These are phyloP conservation scores for Curvularia sp. DNA, from an alignment of 2,329 filamentous ascomycete genomes.

Conservation along the genomic window DNA sequence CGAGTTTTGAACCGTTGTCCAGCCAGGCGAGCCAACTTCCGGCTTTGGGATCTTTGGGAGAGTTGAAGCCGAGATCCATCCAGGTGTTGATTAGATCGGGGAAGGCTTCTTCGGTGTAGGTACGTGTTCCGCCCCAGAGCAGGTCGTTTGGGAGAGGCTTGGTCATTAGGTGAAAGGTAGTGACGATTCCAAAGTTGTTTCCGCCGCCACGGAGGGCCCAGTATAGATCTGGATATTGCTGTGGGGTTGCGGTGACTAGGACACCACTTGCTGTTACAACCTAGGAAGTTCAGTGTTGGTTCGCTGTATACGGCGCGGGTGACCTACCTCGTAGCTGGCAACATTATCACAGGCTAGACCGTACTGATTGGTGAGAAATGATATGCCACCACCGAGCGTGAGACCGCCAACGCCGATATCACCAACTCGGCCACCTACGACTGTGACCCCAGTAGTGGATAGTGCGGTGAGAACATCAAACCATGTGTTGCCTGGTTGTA, in stretches of 20 bases:
- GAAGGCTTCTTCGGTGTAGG: slow-evolving; percentile 17
- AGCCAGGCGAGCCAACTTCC: slow-evolving; percentile 38
- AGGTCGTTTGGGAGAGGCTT: slow-evolving; percentile 19
- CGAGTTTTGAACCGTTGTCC: slow-evolving; percentile 11
- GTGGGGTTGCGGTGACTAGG: slow-evolving; percentile 20
- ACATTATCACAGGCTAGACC: slow-evolving; percentile 31
- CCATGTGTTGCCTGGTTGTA: slow-evolving; percentile 48
- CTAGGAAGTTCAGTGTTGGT: slow-evolving; percentile 1
- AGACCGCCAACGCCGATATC: slow-evolving; percentile 44
- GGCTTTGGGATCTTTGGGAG: slow-evolving; percentile 30
- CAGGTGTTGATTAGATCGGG: slow-evolving; percentile 23
- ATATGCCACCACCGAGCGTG: slow-evolving; percentile 37
- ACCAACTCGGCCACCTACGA: slow-evolving; percentile 40
- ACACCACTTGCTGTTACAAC: slow-evolving; percentile 48
- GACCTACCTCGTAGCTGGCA: slow-evolving; percentile 25
- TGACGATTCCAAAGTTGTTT: slow-evolving; percentile 36
- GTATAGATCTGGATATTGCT: slow-evolving; percentile 33
- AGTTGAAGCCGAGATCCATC: slow-evolving; percentile 12
- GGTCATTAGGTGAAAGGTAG: slow-evolving; percentile 23
- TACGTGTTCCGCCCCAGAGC: slow-evolving; percentile 22
- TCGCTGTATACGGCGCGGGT: accelerated
- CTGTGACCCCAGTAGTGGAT: slow-evolving; percentile 27
- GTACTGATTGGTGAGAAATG: slow-evolving; percentile 26
- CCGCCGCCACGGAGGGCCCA: slow-evolving; percentile 41
- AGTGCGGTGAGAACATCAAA: slow-evolving; percentile 35